Base-by-base conservation (phyloP, 495 filamentous ascomycete species). In the Viridothelium virens region DNA sequence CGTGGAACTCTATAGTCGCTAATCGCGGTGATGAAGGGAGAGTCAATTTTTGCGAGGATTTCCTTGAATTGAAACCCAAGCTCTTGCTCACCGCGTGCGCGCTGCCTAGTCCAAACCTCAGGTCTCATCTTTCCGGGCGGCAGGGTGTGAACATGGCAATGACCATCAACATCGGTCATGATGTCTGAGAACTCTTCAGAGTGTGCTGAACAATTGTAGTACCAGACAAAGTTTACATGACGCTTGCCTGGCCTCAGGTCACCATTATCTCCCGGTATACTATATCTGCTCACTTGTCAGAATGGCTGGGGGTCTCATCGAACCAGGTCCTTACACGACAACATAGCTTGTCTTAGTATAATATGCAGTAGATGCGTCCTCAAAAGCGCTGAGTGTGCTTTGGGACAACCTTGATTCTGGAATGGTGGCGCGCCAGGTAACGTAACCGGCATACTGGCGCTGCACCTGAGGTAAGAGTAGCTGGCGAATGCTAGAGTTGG, bases 161-260 rank as follows among this genome's bases (percentile, higher is more conserved):
- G 64, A 5, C 83, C 84, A 6, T 81, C 62, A 37, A 67, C 71
- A 67, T 85, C 84, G 2, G 83, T 86, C 75, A 86, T 78, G 31
- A 86, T 75, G 62, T 78, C 76, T 37, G 79, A 77, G 38, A 81
- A 71, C 59, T 80, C 82, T 7, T 74, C 50, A 0, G 79, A 81
- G 14, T 72, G 74, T 50, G 75, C 75, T 7, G 79, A 73, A 67
- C 81, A 84, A 65, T 85, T 85, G 63, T 74, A 76, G 69, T 86
- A 87, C 74, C 82, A 87, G 59, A 86, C 84, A 66, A 79, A 83
- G 69, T 85, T 87, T 50, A 84, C 76, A 7, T 82, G 77, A 1
- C 82, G 77, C 14, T 80, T 63, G 12, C 79, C 82, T 0, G 74
- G 74, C 48, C 80, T 73, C 9, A 82, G 74, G 3, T 76, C 76